phyloP scores from a whole-genome alignment of 768 basidiomycete species.

The Hygrophorus pudorinus region DNA sequence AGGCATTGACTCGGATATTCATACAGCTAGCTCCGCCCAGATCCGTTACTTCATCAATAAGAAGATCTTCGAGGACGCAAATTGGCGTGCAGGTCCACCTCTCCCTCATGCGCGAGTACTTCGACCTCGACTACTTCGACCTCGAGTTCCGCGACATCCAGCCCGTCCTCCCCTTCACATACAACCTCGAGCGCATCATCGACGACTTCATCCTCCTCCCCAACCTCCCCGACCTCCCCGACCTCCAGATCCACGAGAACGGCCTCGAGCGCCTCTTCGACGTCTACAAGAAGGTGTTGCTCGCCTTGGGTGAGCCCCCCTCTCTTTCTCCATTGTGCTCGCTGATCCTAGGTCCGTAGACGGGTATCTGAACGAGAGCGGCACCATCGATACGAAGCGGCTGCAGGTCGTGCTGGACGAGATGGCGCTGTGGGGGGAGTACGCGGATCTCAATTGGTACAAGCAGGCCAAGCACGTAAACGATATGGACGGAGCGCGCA shows the following conservation, averaged over 20 bases:
- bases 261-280: slow-evolving; percentile 89
- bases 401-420: slow-evolving; percentile 84
- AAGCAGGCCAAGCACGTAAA: slow-evolving; percentile 71
- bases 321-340: slow-evolving; percentile 1
- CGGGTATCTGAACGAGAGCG: slow-evolving; percentile 90
- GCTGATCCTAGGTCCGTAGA: slow-evolving; percentile 33
- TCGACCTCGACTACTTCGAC: no score
- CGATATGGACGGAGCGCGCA: slow-evolving; percentile 50
- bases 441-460: slow-evolving; percentile 84
- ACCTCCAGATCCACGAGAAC: slow-evolving; percentile 96
- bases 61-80: no score
- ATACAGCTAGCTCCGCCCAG: no score
- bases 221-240: slow-evolving; percentile 95
- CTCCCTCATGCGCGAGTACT: slow-evolving; percentile 91
- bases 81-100: no score
- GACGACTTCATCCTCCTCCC: slow-evolving; percentile 97
- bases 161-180: slow-evolving; percentile 61
- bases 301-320: slow-evolving; percentile 59
- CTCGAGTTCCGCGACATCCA: slow-evolving; percentile 81
- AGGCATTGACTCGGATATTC: no score
- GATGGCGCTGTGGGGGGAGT: slow-evolving; percentile 83
- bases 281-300: slow-evolving; percentile 89
- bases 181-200: slow-evolving; percentile 88
- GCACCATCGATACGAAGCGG: slow-evolving; percentile 67
- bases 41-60: no score